Base-by-base conservation (phyloP, 139 green algal genomes). In the Tetraselmis striata region DNA sequence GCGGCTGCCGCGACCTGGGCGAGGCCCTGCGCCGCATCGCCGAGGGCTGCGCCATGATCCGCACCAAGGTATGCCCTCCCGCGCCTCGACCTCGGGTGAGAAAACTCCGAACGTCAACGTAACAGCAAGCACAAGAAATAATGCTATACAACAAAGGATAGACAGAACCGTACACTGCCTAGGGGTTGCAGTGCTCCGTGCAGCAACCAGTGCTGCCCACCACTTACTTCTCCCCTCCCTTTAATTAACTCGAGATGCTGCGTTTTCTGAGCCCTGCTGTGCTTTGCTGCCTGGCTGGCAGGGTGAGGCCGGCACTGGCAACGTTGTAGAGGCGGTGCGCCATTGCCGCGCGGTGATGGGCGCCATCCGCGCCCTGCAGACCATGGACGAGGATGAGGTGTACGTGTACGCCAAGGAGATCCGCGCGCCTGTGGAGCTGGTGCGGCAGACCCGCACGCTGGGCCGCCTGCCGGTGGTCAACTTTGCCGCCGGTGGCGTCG, bases 331-430 rank as follows among this genome's bases (percentile, higher is more conserved):
- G 92, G 97, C 97, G 27, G 97, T 99, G 79, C 90, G 95, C 67
- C 97, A 99, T 90, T 93, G 92, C 77, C 87, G 97, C 24, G 92
- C 97, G 2, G 96, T 99, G 0, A 94, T 96, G 91, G 97, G 97
- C 30, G 96, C 94, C 45, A 98, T 99, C 89, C 87, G 88, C 28
- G 91, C 81, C 77, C 92, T 99, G 76, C 90, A 98, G 90, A 95
- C 91, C 27, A 98, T 99, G 93, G 96, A 99, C 82, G 97, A 99
- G 23, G 97, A 99, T 79, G 97, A 99, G 92, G 86, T 99, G 31
- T 99, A 99, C 87, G 97, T 99, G 24, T 99, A 97, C 83, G 95
- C 97, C 75, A 99, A 99, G 91, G 95, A 98, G 90, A 97, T 99
- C 81, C 90, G 97, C 29, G 96, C 95, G 0, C 93, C 97, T 23